Evolutionary conservation across 208 protist species (phyloP).

Genomic region (Trypanosoma congolense): DNA sequence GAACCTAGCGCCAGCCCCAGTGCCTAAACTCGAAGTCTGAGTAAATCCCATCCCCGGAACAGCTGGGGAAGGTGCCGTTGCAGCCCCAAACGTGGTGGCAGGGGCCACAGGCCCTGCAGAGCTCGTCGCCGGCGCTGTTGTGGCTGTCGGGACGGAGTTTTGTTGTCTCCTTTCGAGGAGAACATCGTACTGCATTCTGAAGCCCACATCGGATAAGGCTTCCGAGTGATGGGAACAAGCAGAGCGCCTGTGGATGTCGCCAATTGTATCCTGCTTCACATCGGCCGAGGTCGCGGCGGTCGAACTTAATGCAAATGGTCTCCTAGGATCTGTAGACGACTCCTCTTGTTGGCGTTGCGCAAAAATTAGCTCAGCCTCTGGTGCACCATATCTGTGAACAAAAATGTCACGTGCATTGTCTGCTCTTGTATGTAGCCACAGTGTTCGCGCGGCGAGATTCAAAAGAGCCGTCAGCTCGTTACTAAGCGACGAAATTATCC

Average conservation of each 20-base stretch:
- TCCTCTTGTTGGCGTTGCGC: conserved; percentile 17
- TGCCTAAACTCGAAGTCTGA: conserved; percentile 10
- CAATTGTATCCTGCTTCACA: conserved; percentile 16
- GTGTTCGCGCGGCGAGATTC: conserved; percentile 45
- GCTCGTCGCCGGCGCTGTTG: conserved; percentile 13
- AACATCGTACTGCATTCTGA: conserved; percentile 27
- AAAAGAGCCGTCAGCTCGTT: conserved; percentile 61
- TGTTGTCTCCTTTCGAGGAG: conserved; percentile 23
- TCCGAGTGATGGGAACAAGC: conserved; percentile 15
- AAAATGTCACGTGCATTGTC: conserved; percentile 53
- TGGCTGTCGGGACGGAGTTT: neutral
- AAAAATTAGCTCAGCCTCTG: conserved; percentile 67
- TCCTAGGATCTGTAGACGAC: conserved; percentile 13
- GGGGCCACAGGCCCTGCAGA: conserved; percentile 3
- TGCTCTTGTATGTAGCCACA: conserved; percentile 48
- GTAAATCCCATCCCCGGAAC: conserved; percentile 21
- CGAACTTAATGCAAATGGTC: conserved; percentile 16
- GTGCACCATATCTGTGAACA: conserved; percentile 55
- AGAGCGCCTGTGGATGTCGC: conserved; percentile 29
- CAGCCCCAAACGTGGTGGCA: conserved; percentile 1
- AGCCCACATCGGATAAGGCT: conserved; percentile 13
- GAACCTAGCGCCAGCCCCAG: conserved; percentile 4
- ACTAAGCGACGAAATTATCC: conserved; percentile 60
- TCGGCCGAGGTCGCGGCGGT: conserved; percentile 5
- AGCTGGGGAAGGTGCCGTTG: conserved; percentile 8